Evolutionary conservation across 176 grass and related monocot species (phyloP).

Genomic region (Rhipidocladum racemiflorum): DNA sequence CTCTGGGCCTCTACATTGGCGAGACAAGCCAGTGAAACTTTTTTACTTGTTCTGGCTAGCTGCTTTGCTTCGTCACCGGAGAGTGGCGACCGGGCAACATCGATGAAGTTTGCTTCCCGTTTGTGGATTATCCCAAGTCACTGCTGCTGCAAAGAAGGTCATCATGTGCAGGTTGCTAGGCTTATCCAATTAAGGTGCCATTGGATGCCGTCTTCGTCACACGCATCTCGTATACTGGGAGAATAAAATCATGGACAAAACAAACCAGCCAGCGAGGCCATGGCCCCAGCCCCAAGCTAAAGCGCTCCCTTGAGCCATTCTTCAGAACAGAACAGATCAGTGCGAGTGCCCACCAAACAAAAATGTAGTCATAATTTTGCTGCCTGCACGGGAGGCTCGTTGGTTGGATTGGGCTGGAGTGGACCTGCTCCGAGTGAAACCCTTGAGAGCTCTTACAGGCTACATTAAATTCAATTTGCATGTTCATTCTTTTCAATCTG

Average conservation of each 20-base stretch:
- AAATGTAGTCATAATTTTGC: slow-evolving; percentile 16
- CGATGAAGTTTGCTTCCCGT: not conserved
- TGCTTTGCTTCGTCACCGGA: not conserved
- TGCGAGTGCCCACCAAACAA: not conserved
- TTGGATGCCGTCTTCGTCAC: not conserved
- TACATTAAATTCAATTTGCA: too few relatives aligned
- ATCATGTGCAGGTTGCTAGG: not conserved
- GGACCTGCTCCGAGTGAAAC: not conserved
- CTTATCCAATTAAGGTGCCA: not conserved
- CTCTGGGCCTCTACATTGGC: not conserved
- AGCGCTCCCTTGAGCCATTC: not conserved
- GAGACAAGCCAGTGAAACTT: not conserved
- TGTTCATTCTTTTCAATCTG: too few relatives aligned
- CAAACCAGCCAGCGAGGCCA: not conserved
- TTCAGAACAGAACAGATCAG: not conserved
- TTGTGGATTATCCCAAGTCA: not conserved
- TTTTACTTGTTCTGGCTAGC: not conserved
- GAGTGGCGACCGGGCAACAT: not conserved
- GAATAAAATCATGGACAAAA: too few relatives aligned
- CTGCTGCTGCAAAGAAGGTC: not conserved
- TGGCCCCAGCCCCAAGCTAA: not conserved
- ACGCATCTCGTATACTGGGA: not conserved
- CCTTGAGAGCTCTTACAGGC: too few relatives aligned
- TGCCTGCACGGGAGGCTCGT: not conserved
- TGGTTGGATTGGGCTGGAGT: not conserved